These are phyloP conservation scores for Phytophthora sansomeana DNA, from an alignment of 352 stramenopile species.

Conservation along the genomic window DNA sequence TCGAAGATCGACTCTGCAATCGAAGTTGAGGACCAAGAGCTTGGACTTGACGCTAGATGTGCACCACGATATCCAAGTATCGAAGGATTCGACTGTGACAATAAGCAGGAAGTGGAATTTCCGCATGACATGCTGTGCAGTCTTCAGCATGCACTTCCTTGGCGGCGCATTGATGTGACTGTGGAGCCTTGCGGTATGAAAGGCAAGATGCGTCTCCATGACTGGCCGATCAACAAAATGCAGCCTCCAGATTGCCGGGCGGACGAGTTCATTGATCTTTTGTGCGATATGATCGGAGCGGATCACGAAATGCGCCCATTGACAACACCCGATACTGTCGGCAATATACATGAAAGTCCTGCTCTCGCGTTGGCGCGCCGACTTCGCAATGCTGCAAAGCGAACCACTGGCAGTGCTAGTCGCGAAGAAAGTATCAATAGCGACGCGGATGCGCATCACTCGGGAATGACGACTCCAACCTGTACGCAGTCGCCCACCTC, in stretches of 20 bases:
- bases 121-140: constrained; percentile 65
- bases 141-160: constrained; percentile 59
- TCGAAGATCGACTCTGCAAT: constrained; percentile 54
- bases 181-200: constrained; percentile 72
- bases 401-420: constrained; percentile 13
- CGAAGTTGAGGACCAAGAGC: constrained; percentile 43
- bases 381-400: constrained; percentile 24
- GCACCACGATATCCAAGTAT: constrained; percentile 61
- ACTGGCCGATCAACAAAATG: constrained; percentile 86
- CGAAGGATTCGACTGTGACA: constrained; percentile 70
- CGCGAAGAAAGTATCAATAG: constrained; percentile 20
- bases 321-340: constrained; percentile 27
- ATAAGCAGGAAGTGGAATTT: constrained; percentile 86
- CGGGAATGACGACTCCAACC: constrained; percentile 25
- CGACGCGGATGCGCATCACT: constrained; percentile 23
- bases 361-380: constrained; percentile 27
- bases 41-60: constrained; percentile 48
- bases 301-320: constrained; percentile 62
- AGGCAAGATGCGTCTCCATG: constrained; percentile 77
- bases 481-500: constrained; percentile 24
- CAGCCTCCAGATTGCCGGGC: constrained; percentile 66
- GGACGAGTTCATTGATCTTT: constrained; percentile 78
- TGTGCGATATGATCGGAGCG: constrained; percentile 68
- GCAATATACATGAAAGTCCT: constrained; percentile 27
- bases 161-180: constrained; percentile 72